These are phyloP conservation scores for Huntiella omanensis DNA, from an alignment of 2,329 filamentous ascomycete genomes.

Conservation along the genomic window DNA sequence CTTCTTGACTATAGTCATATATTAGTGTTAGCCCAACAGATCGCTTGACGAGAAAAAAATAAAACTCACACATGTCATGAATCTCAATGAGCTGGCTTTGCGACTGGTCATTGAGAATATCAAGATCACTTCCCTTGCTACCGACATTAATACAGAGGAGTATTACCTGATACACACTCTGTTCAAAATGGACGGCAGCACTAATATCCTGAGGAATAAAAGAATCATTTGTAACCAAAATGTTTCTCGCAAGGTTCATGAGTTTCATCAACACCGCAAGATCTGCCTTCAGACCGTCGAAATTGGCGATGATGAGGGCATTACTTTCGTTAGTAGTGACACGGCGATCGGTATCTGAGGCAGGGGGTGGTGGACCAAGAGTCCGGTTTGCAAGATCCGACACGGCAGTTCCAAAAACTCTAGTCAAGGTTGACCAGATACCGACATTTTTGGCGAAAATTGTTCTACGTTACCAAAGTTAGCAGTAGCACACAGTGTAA, in stretches of 20 bases:
- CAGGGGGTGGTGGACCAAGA: conserved; percentile 33
- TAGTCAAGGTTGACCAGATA: conserved; percentile 46
- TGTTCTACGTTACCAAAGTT: conserved; percentile 24
- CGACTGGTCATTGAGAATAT: conserved; percentile 39
- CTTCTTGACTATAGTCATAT: conserved; percentile 36
- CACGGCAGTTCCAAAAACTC: conserved; percentile 41
- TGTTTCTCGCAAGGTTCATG: conserved; percentile 46
- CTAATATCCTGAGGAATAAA: conserved; percentile 48
- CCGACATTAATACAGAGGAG: conserved; percentile 48
- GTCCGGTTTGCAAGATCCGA: conserved; percentile 41
- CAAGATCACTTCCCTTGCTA: conserved; percentile 47
- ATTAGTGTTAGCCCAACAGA: not conserved
- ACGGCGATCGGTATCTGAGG: conserved; percentile 35
- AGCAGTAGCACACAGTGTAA: not conserved
- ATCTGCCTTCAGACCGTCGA: conserved; percentile 40
- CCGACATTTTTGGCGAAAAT: conserved; percentile 41
- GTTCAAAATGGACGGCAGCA: conserved; percentile 43
- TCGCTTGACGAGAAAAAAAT: not conserved
- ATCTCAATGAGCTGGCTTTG: conserved; percentile 41
- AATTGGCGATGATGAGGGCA: conserved; percentile 43
- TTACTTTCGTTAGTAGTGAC: conserved; percentile 44
- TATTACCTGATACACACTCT: conserved; percentile 46
- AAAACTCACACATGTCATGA: conserved; percentile 39
- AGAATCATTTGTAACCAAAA: conserved; percentile 44
- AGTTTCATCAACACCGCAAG: conserved; percentile 45